phyloP scores from a whole-genome alignment of 2,329 filamentous ascomycete genomes.

The Neodidymelliopsis sp. region DNA sequence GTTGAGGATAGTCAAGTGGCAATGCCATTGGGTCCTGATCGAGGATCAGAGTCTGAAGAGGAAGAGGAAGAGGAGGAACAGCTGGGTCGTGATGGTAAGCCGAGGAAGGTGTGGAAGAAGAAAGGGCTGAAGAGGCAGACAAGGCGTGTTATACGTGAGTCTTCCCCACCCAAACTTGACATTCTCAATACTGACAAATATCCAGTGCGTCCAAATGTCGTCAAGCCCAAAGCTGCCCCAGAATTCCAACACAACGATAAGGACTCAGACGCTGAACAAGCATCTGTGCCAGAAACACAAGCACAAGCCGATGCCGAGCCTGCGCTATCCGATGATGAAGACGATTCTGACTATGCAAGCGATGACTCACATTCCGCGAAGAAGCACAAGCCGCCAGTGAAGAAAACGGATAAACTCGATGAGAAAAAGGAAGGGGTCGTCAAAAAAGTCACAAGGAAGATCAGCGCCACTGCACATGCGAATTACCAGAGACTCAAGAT shows the following conservation, averaged over 20 bases:
- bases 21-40: slow-evolving; percentile 57
- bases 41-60: slow-evolving; percentile 63
- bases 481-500: slow-evolving; percentile 60
- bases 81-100: slow-evolving; percentile 64
- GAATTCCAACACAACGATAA: slow-evolving; percentile 32
- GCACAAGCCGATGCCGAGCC: slow-evolving; percentile 45
- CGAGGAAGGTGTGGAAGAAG: slow-evolving; percentile 76
- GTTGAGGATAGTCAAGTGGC: slow-evolving; percentile 54
- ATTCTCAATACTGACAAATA: slow-evolving; percentile 28
- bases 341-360: slow-evolving; percentile 53
- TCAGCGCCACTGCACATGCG: slow-evolving; percentile 56
- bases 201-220: slow-evolving; percentile 49
- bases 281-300: slow-evolving; percentile 48
- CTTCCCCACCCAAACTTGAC: background rate
- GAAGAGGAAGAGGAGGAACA: slow-evolving; percentile 56
- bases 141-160: slow-evolving; percentile 65
- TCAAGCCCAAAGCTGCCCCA: slow-evolving; percentile 54
- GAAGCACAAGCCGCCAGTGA: slow-evolving; percentile 31
- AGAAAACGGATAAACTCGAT: slow-evolving; percentile 20
- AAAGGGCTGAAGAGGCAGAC: slow-evolving; percentile 84
- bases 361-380: slow-evolving; percentile 47
- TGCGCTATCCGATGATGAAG: slow-evolving; percentile 44
- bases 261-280: slow-evolving; percentile 50
- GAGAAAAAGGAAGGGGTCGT: slow-evolving; percentile 36
- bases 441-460: slow-evolving; percentile 53